These are phyloP conservation scores for Neurospora sp. DNA, from an alignment of 495 filamentous ascomycete species.

Conservation along the genomic window DNA sequence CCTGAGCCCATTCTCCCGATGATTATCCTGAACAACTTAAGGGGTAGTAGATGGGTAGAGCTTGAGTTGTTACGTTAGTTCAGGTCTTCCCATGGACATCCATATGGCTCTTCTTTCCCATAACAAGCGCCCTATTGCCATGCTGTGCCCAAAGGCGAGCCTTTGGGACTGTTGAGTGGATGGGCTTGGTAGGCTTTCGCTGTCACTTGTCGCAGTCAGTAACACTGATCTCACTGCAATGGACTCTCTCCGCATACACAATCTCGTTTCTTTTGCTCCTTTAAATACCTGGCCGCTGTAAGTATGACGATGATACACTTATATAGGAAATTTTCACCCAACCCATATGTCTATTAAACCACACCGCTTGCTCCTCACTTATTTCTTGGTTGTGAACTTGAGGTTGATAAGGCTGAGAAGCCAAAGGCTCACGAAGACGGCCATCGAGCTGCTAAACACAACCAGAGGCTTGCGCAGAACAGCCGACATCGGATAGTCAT, in stretches of 20 bases:
- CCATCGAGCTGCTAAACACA: constrained; percentile 62
- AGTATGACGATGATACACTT: background rate
- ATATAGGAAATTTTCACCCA: constrained; percentile 2
- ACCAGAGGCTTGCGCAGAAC: constrained; percentile 77
- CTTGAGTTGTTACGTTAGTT: background rate
- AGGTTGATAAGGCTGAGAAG: constrained; percentile 63
- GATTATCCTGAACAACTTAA: too few species aligned
- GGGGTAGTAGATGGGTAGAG: background rate
- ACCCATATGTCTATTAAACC: constrained; percentile 8
- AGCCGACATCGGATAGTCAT: constrained; percentile 69
- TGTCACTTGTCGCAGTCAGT: background rate
- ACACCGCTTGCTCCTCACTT: constrained; percentile 6
- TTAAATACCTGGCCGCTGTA: background rate
- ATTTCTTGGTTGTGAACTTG: constrained; percentile 31
- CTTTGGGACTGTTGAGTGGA: background rate
- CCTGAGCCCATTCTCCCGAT: too few species aligned
- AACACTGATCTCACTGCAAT: background rate
- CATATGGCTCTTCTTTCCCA: background rate
- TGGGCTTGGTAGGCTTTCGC: background rate
- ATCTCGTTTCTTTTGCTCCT: background rate
- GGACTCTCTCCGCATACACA: background rate
- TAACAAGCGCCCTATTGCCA: background rate
- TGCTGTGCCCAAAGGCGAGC: background rate
- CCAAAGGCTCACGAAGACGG: constrained; percentile 70
- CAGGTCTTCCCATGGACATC: background rate